Evolutionary conservation across 768 basidiomycete species (phyloP), one percentile per base, ranked within the genome.

Genomic region (Mycena vulgaris): DNA sequence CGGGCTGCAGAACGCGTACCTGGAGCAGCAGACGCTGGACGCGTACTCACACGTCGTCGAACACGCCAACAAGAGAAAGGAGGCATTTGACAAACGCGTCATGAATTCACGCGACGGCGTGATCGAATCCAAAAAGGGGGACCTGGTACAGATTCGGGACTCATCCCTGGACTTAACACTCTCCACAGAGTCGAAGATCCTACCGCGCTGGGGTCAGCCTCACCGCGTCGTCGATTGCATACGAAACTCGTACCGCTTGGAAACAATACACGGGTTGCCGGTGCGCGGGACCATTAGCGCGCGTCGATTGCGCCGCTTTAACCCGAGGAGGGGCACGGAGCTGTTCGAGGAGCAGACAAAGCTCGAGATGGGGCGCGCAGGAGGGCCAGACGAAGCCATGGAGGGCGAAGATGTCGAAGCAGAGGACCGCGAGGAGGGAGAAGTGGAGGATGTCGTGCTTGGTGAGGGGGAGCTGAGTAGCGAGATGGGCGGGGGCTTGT

Each of bases 121-220:
- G 51, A 73, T 79, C 5, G 47, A 71, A 31, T 83, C 81, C 61
- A 19, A 59, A 3, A 23, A 33, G 5, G 77, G 79, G 0, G 66
- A 80, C 13, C 74, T 84, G 2, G 80, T 82, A 19, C 83, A 85
- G 63, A 71, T 84, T 2, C 76, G 78, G 23, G 39, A 74, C 27
- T 78, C 63, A 14, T 66, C 76, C 19, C 63, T 78, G 0, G 77
- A 78, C 53, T 71, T 75, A 61, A 81, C 78, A 2, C 71, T 81
- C 66, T 73, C 69, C 16, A 69, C 78, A 0, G 69, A 77, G 23
- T 27, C 69, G 9, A 83, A 84, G 48, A 63, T 83, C 1, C 28
- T 72, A 11, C 76, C 78, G 3, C 77, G 68, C 33, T 84, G 82
- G 82, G 82, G 81, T 7, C 42, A 55, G 17, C 82, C 80, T 2